Percentiles rank a stretch among this genome's conserved stretches.
Evolutionary conservation across 208 protist species (phyloP).

Genomic region (Kentomonas sorsogonicus): DNA sequence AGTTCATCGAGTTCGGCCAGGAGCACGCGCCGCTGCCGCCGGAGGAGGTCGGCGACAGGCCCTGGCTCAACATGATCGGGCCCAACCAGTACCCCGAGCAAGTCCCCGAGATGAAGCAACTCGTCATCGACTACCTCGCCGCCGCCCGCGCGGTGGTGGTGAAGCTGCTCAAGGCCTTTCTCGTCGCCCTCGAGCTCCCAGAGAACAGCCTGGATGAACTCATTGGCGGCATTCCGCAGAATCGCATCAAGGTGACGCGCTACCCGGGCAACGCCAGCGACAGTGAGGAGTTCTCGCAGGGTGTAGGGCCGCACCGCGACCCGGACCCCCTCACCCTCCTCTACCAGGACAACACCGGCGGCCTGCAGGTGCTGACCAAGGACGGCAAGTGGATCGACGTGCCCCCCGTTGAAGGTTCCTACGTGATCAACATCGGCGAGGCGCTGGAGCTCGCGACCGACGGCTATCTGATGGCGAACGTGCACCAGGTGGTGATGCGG

Average conservation of each 20-base stretch:
- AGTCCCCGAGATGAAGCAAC: conserved; percentile 8
- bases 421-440: conserved; percentile 17
- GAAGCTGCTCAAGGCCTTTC: conserved; percentile 9
- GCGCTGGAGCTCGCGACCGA: conserved; percentile 10
- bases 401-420: conserved; percentile 2
- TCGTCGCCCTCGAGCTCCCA: conserved; percentile 6
- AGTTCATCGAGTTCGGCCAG: conserved; percentile 8
- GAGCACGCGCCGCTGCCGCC: neutral
- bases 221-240: conserved; percentile 5
- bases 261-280: conserved; percentile 9
- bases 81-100: conserved; percentile 7
- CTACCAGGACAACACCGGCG: conserved; percentile 11
- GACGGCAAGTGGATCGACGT: conserved; percentile 14
- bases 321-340: conserved; percentile 11
- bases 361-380: conserved; percentile 15
- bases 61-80: conserved; percentile 7
- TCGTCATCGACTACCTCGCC: neutral
- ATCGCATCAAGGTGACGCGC: conserved; percentile 4
- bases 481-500: conserved; percentile 13
- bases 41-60: neutral
- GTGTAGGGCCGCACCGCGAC: conserved; percentile 9
- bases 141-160: neutral
- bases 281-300: conserved; percentile 1
- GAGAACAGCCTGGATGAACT: conserved; percentile 12
- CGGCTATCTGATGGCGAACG: conserved; percentile 13